Base-by-base conservation (phyloP, 129 eudicot species). In the Flaveria bidentis region DNA sequence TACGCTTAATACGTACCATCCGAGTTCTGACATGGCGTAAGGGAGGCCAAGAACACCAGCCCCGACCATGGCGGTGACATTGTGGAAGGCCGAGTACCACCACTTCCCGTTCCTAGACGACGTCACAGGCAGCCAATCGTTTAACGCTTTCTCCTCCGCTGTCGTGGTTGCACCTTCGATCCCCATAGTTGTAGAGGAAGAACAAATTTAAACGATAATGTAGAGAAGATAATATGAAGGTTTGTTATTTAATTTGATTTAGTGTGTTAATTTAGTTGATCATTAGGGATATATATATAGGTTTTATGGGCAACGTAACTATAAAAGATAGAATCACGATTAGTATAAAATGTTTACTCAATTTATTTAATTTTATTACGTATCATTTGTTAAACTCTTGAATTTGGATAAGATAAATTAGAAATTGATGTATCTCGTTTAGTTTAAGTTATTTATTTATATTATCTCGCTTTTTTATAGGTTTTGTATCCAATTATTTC, bases 11-110 rank as follows among this genome's bases (percentile, higher is more conserved):
- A 28, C 41, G 30, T 71, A 85, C 89, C 89, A 85, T 44, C 89
- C 86, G 13, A 85, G 83, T 53, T 85, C 64, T 11, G 89, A 78
- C 86, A 85, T 82, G 76, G 86, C 86, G 60, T 61, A 85, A 12
- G 89, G 89, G 57, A 85, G 86, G 63, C 88, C 83, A 11, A 85
- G 88, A 51, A 85, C 74, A 1, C 88, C 88, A 12, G 87, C 87
- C 13, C 87, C 87, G 9, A 79, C 87, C 87, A 83, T 83, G 67
- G 87, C 87, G 8, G 88, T 85, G 69, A 82, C 73, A 57, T 85
- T 85, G 66, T 85, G 88, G 41, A 81, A 82, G 41, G 86, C 86
- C 16, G 86, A 81, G 60, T 70, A 85, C 82, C 82, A 82, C 86
- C 89, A 85, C 16, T 78, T 82, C 3, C 60, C 86, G 9, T 71